Conservation (phyloP, 306 rosid species). For the Neltuma alba region DNA sequence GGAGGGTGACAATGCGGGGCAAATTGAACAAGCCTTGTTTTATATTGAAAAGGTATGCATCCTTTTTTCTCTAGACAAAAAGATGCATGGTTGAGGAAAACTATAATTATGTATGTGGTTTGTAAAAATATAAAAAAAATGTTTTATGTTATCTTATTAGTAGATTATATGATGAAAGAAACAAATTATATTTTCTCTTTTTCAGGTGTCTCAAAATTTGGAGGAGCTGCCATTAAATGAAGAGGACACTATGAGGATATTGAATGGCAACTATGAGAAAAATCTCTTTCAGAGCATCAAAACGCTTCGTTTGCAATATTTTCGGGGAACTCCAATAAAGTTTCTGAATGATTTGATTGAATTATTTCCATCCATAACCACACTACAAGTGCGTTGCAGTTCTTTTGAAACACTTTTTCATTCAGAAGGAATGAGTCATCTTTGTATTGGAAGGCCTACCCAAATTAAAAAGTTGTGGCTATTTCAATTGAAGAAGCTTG, state of each 20-base stretch:
- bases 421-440: too few relatives aligned
- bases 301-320: not conserved
- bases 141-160: not conserved
- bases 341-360: not conserved
- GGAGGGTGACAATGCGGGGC: not conserved
- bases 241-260: not conserved
- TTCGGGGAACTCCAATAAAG: not conserved
- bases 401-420: too few relatives aligned
- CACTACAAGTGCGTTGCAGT: too few relatives aligned
- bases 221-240: not conserved
- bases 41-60: not conserved
- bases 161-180: not conserved
- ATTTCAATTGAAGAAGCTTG: too few relatives aligned
- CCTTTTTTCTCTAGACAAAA: not conserved
- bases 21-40: not conserved
- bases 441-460: too few relatives aligned
- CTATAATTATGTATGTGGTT: not conserved
- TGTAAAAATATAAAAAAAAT: too few relatives aligned
- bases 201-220: not conserved
- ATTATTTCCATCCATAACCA: too few relatives aligned
- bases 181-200: not conserved
- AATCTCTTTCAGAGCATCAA: not conserved
- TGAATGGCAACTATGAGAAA: not conserved
- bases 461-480: too few relatives aligned
- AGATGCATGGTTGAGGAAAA: too few relatives aligned